phyloP scores from a whole-genome alignment of 2,329 filamentous ascomycete species.

The Trichophyton simii region DNA sequence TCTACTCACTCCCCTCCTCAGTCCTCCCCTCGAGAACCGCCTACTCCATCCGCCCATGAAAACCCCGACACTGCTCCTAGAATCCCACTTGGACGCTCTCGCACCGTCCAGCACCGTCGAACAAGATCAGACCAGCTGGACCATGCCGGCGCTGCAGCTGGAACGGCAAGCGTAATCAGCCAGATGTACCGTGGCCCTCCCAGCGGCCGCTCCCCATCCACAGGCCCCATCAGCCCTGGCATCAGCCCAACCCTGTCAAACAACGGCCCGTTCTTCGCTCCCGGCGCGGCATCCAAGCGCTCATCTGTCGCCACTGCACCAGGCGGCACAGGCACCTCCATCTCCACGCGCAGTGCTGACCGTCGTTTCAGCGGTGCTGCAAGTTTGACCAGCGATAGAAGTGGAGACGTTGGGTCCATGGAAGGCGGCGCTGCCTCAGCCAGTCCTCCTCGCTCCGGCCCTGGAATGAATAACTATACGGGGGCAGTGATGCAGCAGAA shows the following conservation, averaged over 20 bases:
- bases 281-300: slow-evolving; percentile 38
- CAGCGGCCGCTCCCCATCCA: slow-evolving; percentile 25
- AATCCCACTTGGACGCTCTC: slow-evolving; percentile 34
- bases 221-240: slow-evolving; percentile 42
- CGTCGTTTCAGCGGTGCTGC: slow-evolving; percentile 56
- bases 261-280: slow-evolving; percentile 28
- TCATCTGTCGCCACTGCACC: slow-evolving; percentile 21
- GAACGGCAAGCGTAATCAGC: slow-evolving; percentile 60
- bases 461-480: slow-evolving; percentile 56
- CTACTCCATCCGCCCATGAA: slow-evolving; percentile 29
- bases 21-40: slow-evolving; percentile 9
- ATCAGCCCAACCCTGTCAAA: slow-evolving; percentile 41
- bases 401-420: slow-evolving; percentile 34
- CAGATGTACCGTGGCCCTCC: slow-evolving; percentile 68
- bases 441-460: slow-evolving; percentile 50
- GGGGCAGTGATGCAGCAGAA: slow-evolving; percentile 50
- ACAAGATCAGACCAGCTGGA: slow-evolving; percentile 38
- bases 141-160: slow-evolving; percentile 16
- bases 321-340: slow-evolving; percentile 40
- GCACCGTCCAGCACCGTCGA: slow-evolving; percentile 35
- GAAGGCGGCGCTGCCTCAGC: slow-evolving; percentile 27
- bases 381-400: slow-evolving; percentile 38
- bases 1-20: slow-evolving; percentile 7
- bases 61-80: slow-evolving; percentile 38
- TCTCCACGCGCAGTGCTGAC: slow-evolving; percentile 36